Percentiles rank a stretch among this genome's conserved stretches.
Conservation (phyloP, 1,284 basidiomycete species). For the Irpex sp. region DNA sequence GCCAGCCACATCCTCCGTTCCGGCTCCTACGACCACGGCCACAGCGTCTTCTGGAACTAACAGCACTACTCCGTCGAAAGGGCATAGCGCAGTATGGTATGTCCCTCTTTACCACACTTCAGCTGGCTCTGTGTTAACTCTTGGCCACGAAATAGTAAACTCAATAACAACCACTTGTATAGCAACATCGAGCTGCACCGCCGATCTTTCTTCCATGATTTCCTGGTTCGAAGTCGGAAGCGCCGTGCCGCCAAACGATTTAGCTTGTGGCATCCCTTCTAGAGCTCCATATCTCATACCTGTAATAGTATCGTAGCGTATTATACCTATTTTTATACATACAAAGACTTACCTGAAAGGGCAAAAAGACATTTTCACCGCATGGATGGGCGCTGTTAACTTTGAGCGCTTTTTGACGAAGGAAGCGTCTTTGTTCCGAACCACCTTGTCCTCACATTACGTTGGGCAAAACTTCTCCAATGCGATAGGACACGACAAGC, state of each 20-base stretch:
- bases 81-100: not conserved
- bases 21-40: not conserved
- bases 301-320: too few species aligned
- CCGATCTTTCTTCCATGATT: not conserved
- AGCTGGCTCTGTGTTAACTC: not conserved
- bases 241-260: not conserved
- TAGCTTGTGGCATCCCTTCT: not conserved
- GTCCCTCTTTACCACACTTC: not conserved
- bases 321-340: too few species aligned
- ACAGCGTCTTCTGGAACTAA: not conserved
- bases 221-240: not conserved
- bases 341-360: not conserved
- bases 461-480: not conserved
- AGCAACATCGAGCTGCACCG: not conserved
- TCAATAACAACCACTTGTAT: not conserved
- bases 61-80: not conserved
- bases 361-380: not conserved
- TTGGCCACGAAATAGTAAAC: not conserved
- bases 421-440: not conserved
- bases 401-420: not conserved
- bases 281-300: not conserved
- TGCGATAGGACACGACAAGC: not conserved
- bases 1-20: not conserved
- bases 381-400: not conserved
- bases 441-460: not conserved